A percentile compares a stretch with the other conserved stretches of the same genome.
Evolutionary conservation across 345 rosid genomes (phyloP).

Genomic region (Excoecaria cochinchinensis): DNA sequence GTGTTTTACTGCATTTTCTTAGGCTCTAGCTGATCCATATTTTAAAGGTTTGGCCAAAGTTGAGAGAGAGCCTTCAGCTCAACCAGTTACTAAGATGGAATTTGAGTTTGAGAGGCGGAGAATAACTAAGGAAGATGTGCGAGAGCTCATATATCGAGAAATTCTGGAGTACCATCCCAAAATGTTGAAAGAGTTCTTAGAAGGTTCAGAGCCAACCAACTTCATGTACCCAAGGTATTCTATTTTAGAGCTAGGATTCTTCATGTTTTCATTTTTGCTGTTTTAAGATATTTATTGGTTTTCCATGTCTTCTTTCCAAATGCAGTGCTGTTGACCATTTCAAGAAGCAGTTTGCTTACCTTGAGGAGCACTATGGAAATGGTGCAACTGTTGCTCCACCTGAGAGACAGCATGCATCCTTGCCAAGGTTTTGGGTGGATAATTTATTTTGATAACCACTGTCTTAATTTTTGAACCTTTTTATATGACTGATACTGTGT

Average conservation of each 20-base stretch:
- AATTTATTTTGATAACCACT: not conserved
- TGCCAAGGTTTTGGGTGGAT: constrained; percentile 62
- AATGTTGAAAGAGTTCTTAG: constrained; percentile 80
- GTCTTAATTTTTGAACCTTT: not conserved
- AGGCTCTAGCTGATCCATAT: constrained; percentile 98
- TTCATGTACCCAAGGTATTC: constrained; percentile 95
- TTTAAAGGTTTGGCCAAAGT: constrained; percentile 88
- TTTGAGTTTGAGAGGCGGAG: constrained; percentile 96
- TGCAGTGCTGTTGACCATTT: constrained; percentile 97
- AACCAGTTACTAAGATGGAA: constrained; percentile 94
- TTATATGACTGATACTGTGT: not conserved
- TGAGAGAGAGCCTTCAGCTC: constrained; percentile 95
- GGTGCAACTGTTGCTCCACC: constrained; percentile 76
- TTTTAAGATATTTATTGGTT: not conserved
- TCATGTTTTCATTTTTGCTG: not conserved
- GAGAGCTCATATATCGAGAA: constrained; percentile 91
- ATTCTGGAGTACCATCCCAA: constrained; percentile 93
- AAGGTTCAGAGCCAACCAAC: constrained; percentile 90
- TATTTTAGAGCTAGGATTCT: not conserved
- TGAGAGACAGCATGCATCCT: constrained; percentile 93
- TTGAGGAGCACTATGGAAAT: constrained; percentile 91
- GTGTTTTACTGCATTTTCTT: constrained; percentile 22
- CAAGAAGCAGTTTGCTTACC: constrained; percentile 94
- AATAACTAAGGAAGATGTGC: constrained; percentile 90
- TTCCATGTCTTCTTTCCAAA: not conserved